phyloP scores from a whole-genome alignment of 176 grass and related monocot genomes.

The Saccharum spontaneum region DNA sequence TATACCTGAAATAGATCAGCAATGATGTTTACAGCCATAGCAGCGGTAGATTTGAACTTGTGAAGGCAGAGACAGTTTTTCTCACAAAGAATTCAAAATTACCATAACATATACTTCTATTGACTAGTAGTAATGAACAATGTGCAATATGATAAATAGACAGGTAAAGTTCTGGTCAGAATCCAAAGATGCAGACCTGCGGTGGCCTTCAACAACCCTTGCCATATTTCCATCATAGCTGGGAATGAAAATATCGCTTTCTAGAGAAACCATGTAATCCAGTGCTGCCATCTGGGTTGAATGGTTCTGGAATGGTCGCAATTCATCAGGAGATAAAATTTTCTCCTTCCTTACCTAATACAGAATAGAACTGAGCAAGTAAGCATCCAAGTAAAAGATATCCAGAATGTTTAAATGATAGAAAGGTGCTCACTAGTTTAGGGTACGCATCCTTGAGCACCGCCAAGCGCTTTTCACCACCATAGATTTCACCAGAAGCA shows the following conservation, averaged over 20 bases:
- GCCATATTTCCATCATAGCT: conserved; percentile 99
- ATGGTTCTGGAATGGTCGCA: conserved; percentile 82
- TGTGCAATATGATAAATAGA: background rate
- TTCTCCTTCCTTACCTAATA: conserved; percentile 89
- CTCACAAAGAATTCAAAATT: conserved; percentile 3
- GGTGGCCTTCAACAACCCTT: conserved; percentile 94
- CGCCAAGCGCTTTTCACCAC: conserved; percentile 76
- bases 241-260: conserved; percentile 85
- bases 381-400: conserved; percentile 20
- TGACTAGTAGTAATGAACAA: background rate
- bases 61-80: background rate
- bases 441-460: conserved; percentile 76
- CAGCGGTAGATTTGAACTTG: background rate
- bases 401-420: background rate
- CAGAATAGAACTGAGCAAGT: conserved; percentile 14
- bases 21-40: background rate
- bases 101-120: background rate
- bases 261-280: conserved; percentile 90
- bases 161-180: background rate
- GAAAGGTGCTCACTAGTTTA: conserved; percentile 56
- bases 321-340: conserved; percentile 72
- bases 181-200: conserved; percentile 50
- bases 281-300: conserved; percentile 97
- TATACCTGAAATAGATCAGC: conserved; percentile 50
- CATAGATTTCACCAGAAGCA: conserved; percentile 95